Base-by-base conservation (phyloP, 2,329 filamentous ascomycete species). In the Fusarium transvaalense region DNA sequence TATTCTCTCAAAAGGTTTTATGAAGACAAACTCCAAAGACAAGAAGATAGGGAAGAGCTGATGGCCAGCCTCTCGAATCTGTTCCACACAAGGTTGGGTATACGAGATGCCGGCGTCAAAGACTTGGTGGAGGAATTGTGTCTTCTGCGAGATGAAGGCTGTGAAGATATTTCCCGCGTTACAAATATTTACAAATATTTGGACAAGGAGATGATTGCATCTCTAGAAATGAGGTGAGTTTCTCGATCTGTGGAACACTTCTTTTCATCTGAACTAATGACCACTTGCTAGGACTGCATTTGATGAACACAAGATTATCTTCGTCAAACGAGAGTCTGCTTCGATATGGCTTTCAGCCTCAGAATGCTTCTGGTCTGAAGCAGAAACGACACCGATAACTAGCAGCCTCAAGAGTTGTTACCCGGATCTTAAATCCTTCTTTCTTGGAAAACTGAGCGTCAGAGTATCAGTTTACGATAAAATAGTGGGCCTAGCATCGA, bases 291-390 rank as follows among this genome's bases (percentile, higher is more conserved):
- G 63, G 35, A 27, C 27, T 29, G 43, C 27, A 4, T 71, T 71
- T 31, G 17, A 62, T 9, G 34, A 53, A 29, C 27, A 15, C 19
- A 10, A 10, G 1, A 25, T 71, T 6, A 62, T 67, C 5, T 54
- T 57, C 14, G 27, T 27, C 14, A 42, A 56, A 5, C 34, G n/a
- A 17, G 10, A 25, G 1, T 23, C 3, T 13, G 45, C 17, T n/a
- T 42, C 47, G 6, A 46, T 6, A 10, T 69, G 68, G 63, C n/a
- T 42, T 23, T 54, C 41, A n/a, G 5, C 17, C 3, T 50, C 64
- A 4, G n/a, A 61, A 8, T 69, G 63, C 17, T 32, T 63, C 25
- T 71, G 66, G 64, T 67, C 66, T 1, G 54, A 67, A 5, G 42
- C 56, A 15, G 59, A 59, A n/a, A 14, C 10, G 0, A 63, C 56